phyloP scores from a whole-genome alignment of 257 asterid species.

The Scutellaria baicalensis region DNA sequence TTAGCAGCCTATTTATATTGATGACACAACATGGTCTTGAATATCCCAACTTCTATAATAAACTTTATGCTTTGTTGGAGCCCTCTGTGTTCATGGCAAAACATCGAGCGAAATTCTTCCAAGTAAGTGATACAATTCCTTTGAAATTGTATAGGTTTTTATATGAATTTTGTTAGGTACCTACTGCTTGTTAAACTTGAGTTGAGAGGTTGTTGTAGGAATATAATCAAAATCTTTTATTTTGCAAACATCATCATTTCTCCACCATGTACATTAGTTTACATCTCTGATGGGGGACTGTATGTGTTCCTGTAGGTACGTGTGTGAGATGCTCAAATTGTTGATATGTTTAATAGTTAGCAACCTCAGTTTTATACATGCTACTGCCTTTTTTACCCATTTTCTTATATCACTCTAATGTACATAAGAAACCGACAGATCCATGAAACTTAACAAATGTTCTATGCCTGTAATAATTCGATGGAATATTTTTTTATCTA shows the following conservation, averaged over 20 bases:
- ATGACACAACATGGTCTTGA: slow-evolving; percentile 96
- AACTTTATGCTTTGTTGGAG: slow-evolving; percentile 81
- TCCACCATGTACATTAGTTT: not conserved
- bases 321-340: not conserved
- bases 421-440: not conserved
- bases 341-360: not conserved
- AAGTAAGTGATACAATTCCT: slow-evolving; percentile 31
- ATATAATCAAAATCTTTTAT: not conserved
- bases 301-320: not conserved
- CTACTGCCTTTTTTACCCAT: not conserved
- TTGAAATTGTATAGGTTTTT: not conserved
- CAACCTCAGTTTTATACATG: not conserved
- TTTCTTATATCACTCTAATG: not conserved
- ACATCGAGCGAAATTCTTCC: slow-evolving; percentile 80
- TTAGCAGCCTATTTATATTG: slow-evolving; percentile 77
- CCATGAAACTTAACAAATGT: not conserved
- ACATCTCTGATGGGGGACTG: not conserved
- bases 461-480: not conserved
- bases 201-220: slow-evolving; percentile 4
- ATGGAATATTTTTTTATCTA: not conserved
- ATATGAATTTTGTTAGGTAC: not conserved
- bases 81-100: slow-evolving; percentile 87
- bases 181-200: not conserved
- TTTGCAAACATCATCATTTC: not conserved
- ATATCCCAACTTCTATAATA: slow-evolving; percentile 84